phyloP scores from a whole-genome alignment of 177 flowering plant species.

The Vitis hybrid region DNA sequence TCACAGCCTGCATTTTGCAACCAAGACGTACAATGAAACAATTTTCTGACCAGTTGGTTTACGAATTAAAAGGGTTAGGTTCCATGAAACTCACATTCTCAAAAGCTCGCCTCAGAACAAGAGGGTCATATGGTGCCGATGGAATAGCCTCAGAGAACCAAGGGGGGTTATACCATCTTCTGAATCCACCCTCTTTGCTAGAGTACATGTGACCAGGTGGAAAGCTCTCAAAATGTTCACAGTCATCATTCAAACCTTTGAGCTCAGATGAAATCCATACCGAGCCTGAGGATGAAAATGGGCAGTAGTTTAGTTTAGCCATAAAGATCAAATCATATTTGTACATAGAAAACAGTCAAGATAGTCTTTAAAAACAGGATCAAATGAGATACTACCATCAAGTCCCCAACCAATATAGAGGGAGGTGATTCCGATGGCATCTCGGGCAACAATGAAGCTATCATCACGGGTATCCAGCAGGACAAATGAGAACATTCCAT shows the following conservation, averaged over 20 bases:
- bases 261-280: slow-evolving; percentile 90
- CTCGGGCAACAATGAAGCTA: slow-evolving; percentile 89
- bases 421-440: slow-evolving; percentile 93
- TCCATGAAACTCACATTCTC: slow-evolving; percentile 49
- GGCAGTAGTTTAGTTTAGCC: neutral
- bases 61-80: neutral
- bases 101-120: slow-evolving; percentile 65
- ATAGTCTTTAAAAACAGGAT: neutral
- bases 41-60: neutral
- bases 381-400: slow-evolving; percentile 58
- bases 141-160: slow-evolving; percentile 78
- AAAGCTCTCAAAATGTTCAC: slow-evolving; percentile 82
- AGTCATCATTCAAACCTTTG: slow-evolving; percentile 85
- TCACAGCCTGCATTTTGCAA: slow-evolving; percentile 58
- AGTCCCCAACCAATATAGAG: slow-evolving; percentile 97
- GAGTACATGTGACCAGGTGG: slow-evolving; percentile 96
- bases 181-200: slow-evolving; percentile 63
- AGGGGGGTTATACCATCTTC: slow-evolving; percentile 79
- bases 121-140: slow-evolving; percentile 76
- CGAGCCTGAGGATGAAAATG: slow-evolving; percentile 55
- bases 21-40: neutral
- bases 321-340: neutral
- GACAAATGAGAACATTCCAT: slow-evolving; percentile 95
- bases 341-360: neutral
- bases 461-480: slow-evolving; percentile 86